These are phyloP conservation scores for Gynochthodes officinalis DNA, from an alignment of 257 asterid species.

Conservation along the genomic window DNA sequence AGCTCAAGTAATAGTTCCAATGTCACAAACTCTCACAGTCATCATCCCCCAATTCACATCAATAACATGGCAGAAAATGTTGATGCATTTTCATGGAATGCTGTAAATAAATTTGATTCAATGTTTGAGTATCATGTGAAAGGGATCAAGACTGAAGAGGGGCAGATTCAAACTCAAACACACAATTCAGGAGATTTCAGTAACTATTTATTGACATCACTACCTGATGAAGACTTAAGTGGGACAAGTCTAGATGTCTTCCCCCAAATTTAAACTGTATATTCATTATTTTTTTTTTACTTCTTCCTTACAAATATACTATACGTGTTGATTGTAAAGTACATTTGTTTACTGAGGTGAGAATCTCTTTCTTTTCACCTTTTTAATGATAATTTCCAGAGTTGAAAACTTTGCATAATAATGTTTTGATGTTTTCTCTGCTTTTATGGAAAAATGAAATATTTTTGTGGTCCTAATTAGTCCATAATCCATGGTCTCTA, in stretches of 20 bases:
- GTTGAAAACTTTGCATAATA: slow-evolving; percentile 14
- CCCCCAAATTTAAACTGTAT: slow-evolving; percentile 41
- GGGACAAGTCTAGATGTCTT: slow-evolving; percentile 36
- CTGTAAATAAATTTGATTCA: slow-evolving; percentile 40
- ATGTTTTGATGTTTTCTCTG: background rate
- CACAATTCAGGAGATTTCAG: slow-evolving; percentile 40
- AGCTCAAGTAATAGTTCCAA: slow-evolving; percentile 42
- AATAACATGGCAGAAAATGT: slow-evolving; percentile 23
- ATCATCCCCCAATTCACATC: slow-evolving; percentile 17
- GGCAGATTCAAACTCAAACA: slow-evolving; percentile 19
- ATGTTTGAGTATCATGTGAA: slow-evolving; percentile 42
- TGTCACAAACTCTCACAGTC: slow-evolving; percentile 12
- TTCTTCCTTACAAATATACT: slow-evolving; percentile 8
- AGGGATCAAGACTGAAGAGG: slow-evolving; percentile 44
- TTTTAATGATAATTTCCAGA: slow-evolving; percentile 18
- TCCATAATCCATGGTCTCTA: slow-evolving; percentile 8
- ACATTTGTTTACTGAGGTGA: slow-evolving; percentile 22
- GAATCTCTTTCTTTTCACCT: slow-evolving; percentile 9
- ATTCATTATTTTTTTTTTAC: slow-evolving; percentile 12
- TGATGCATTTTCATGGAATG: slow-evolving; percentile 45
- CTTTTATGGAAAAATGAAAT: background rate
- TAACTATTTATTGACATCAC: slow-evolving; percentile 41
- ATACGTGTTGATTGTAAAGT: slow-evolving; percentile 27
- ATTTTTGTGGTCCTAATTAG: slow-evolving; percentile 12
- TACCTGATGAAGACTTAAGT: slow-evolving; percentile 44